Conservation (phyloP, 2,329 filamentous ascomycete genomes). For the Pseudopyrenochaeta lycopersici region DNA sequence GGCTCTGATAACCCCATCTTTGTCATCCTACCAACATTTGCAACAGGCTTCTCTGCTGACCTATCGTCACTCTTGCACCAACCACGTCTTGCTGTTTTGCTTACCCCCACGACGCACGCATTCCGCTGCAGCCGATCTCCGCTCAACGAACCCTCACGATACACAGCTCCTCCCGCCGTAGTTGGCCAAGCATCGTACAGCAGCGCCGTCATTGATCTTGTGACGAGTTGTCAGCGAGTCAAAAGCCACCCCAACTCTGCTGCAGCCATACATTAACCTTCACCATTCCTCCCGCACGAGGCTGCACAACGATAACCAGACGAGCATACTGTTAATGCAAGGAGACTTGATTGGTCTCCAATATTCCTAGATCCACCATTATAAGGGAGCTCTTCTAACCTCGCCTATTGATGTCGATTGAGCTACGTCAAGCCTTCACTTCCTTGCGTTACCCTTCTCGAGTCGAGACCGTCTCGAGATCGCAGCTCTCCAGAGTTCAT, state of each 20-base stretch:
- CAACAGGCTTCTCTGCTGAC: background rate
- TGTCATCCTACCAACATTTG: constrained; percentile 9
- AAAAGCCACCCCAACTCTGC: constrained; percentile 32
- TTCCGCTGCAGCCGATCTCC: constrained; percentile 35
- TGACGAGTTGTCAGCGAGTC: constrained; percentile 37
- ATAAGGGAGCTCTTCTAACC: constrained; percentile 40
- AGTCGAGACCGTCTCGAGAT: constrained; percentile 65
- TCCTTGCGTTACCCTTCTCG: constrained; percentile 65
- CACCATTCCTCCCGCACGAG: constrained; percentile 27
- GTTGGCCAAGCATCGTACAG: constrained; percentile 42
- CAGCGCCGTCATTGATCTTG: constrained; percentile 44
- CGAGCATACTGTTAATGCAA: constrained; percentile 23
- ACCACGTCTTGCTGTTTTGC: constrained; percentile 23
- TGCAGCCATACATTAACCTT: constrained; percentile 34
- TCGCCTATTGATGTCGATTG: constrained; percentile 66
- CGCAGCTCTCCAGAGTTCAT: constrained; percentile 64
- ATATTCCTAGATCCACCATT: constrained; percentile 19
- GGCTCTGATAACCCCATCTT: constrained; percentile 24
- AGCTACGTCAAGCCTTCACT: constrained; percentile 62
- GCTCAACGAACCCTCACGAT: constrained; percentile 28
- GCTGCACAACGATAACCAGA: constrained; percentile 31
- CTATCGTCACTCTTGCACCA: constrained; percentile 29
- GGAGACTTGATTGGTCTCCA: constrained; percentile 28
- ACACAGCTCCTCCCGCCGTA: constrained; percentile 27
- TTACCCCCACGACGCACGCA: constrained; percentile 42